These are phyloP conservation scores for Colletotrichum higginsianum DNA, from an alignment of 2,329 filamentous ascomycete species.

Conservation along the genomic window DNA sequence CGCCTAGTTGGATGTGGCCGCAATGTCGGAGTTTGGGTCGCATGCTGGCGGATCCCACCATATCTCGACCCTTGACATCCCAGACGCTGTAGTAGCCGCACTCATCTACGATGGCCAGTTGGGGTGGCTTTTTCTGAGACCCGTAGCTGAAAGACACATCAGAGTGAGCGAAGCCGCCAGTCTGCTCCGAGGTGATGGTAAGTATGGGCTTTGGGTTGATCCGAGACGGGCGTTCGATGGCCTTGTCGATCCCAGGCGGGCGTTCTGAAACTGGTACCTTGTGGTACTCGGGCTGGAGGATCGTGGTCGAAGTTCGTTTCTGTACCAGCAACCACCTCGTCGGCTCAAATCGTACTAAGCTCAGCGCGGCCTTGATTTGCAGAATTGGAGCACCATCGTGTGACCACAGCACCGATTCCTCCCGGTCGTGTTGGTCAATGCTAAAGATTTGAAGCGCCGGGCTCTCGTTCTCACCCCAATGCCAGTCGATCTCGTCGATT, in stretches of 20 bases:
- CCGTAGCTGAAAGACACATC: conserved; percentile 77
- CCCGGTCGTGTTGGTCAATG: conserved; percentile 58
- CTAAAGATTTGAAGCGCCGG: conserved; percentile 63
- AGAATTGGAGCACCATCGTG: conserved; percentile 65
- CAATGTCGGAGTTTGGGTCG: conserved; percentile 53
- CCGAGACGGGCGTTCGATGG: conserved; percentile 58
- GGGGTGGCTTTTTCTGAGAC: conserved; percentile 63
- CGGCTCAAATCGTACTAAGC: conserved; percentile 53
- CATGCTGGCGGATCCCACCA: conserved; percentile 52
- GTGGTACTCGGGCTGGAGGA: conserved; percentile 67
- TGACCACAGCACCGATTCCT: conserved; percentile 68
- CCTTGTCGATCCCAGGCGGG: conserved; percentile 28
- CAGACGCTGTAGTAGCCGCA: conserved; percentile 78
- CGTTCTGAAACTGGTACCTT: conserved; percentile 51
- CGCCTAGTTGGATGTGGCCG: conserved; percentile 61
- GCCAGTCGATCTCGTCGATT: conserved; percentile 65
- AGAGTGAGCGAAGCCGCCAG: conserved; percentile 69
- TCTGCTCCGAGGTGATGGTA: conserved; percentile 65
- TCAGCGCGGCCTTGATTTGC: conserved; percentile 65
- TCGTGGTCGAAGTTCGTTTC: conserved; percentile 64
- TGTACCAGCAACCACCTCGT: conserved; percentile 69
- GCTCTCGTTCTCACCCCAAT: conserved; percentile 66
- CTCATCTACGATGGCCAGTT: conserved; percentile 77
- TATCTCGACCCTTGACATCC: conserved; percentile 64
- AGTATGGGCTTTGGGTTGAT: conserved; percentile 71